phyloP scores from a whole-genome alignment of 2,329 filamentous ascomycete genomes.

The Venturia effusa region DNA sequence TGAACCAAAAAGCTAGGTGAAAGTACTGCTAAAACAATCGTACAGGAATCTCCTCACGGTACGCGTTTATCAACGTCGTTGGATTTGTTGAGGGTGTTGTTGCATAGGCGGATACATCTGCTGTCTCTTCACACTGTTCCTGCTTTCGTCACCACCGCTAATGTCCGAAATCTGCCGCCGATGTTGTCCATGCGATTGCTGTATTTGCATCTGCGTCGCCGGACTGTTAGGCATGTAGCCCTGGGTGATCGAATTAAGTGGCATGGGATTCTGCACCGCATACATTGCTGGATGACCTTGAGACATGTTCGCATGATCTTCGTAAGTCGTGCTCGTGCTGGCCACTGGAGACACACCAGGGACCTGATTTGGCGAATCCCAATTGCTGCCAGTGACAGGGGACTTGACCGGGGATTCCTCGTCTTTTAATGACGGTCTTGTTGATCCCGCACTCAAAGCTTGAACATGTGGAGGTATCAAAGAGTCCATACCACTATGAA shows the following conservation, averaged over 20 bases:
- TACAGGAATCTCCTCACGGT: not conserved
- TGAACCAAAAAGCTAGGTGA: not conserved
- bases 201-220: slow-evolving; percentile 16
- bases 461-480: slow-evolving; percentile 38
- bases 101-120: slow-evolving; percentile 46
- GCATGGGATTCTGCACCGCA: slow-evolving; percentile 16
- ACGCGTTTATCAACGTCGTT: not conserved
- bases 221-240: not conserved
- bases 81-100: slow-evolving; percentile 21
- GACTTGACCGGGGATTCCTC: slow-evolving; percentile 52
- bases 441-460: slow-evolving; percentile 36
- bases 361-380: slow-evolving; percentile 52
- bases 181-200: slow-evolving; percentile 28
- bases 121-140: slow-evolving; percentile 43
- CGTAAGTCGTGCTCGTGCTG: slow-evolving; percentile 15
- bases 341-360: slow-evolving; percentile 46
- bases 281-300: slow-evolving; percentile 27
- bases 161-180: slow-evolving; percentile 52
- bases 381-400: slow-evolving; percentile 48
- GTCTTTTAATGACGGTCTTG: slow-evolving; percentile 41
- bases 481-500: slow-evolving; percentile 22
- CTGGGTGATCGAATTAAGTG: slow-evolving; percentile 14
- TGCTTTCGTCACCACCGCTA: slow-evolving; percentile 33
- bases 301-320: slow-evolving; percentile 23
- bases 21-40: not conserved